Base-by-base conservation (phyloP, 371 early-diverging fungal genomes). In the Chytridiales sp. region DNA sequence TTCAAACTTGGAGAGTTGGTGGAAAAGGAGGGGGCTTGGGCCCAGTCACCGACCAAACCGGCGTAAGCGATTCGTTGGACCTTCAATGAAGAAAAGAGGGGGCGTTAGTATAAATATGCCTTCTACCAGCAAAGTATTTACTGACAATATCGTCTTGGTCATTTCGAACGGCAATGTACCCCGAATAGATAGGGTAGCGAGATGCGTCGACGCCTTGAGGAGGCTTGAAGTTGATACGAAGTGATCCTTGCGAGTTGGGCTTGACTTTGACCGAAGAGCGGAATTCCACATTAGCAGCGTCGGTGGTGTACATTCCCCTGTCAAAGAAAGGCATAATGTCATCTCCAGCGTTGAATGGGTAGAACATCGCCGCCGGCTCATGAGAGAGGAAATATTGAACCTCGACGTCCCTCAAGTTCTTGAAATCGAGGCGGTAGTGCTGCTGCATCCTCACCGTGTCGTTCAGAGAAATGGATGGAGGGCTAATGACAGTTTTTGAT, bases 401-500 rank as follows among this genome's bases (percentile, higher is more conserved):
- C n/a, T n/a, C n/a, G n/a, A n/a, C n/a, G n/a, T n/a, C n/a, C n/a
- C n/a, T n/a, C n/a, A n/a, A n/a, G n/a, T 31, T 13, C 38, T 51
- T 15, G n/a, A 22, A 22, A 51, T 22, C 5, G 31, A 31, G 8
- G 38, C 19, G 13, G 5, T 15, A 35, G 38, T 35, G 15, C 17
- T 51, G 15, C 13, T 13, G 6, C 3, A 8, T 17, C n/a, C n/a
- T n/a, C 11, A 22, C 44, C 44, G 44, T 44, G 44, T 44, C 44
- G 44, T 44, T 44, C 11, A 44, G 22, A 6, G 44, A 8, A 8
- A 44, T 8, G 15, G 22, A 13, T 22, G 8, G 6, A 8, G 44
- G 44, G n/a, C n/a, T 44, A 29, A 88, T 68, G 2, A 66, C 22
- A 0, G 79, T 76, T 31, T 77, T 75, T 4, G 86, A 56, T 9